Conservation (phyloP, 495 filamentous ascomycete species). For the Neurospora hispaniola region DNA sequence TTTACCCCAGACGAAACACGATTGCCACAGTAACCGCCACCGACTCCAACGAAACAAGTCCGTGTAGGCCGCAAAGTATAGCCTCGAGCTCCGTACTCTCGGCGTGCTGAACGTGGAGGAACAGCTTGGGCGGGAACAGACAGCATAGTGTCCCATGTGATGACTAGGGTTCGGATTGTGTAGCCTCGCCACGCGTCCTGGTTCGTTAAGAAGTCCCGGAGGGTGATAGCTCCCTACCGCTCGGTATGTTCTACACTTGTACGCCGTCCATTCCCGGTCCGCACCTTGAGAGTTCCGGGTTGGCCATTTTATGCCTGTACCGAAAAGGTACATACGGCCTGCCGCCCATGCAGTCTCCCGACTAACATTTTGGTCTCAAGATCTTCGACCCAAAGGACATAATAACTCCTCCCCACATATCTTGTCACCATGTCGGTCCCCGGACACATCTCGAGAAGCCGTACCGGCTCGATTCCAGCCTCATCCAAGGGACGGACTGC, state of each 20-base stretch:
- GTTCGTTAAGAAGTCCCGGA: slow-evolving; percentile 21
- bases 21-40: slow-evolving; percentile 5
- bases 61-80: slow-evolving; percentile 14
- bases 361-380: slow-evolving; percentile 14
- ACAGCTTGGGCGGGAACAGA: slow-evolving; percentile 29
- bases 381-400: slow-evolving; percentile 8
- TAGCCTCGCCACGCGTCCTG: slow-evolving; percentile 34
- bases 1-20: slow-evolving; percentile 5
- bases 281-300: neutral
- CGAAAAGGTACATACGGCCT: slow-evolving; percentile 3
- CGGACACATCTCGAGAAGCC: slow-evolving; percentile 42
- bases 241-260: slow-evolving; percentile 23
- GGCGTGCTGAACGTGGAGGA: slow-evolving; percentile 30
- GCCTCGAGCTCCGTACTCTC: slow-evolving; percentile 16
- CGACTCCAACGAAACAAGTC: neutral
- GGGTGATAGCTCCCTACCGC: slow-evolving; percentile 15
- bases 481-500: slow-evolving; percentile 31
- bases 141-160: slow-evolving; percentile 39
- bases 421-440: slow-evolving; percentile 34
- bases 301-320: slow-evolving; percentile 6
- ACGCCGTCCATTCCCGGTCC: slow-evolving; percentile 2
- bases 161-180: slow-evolving; percentile 37
- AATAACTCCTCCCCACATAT: slow-evolving; percentile 13
- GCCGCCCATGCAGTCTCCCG: slow-evolving; percentile 11
- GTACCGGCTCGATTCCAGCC: slow-evolving; percentile 44